These are phyloP conservation scores for Fragosphaeria purpurea DNA, from an alignment of 2,329 filamentous ascomycete genomes.

Conservation along the genomic window DNA sequence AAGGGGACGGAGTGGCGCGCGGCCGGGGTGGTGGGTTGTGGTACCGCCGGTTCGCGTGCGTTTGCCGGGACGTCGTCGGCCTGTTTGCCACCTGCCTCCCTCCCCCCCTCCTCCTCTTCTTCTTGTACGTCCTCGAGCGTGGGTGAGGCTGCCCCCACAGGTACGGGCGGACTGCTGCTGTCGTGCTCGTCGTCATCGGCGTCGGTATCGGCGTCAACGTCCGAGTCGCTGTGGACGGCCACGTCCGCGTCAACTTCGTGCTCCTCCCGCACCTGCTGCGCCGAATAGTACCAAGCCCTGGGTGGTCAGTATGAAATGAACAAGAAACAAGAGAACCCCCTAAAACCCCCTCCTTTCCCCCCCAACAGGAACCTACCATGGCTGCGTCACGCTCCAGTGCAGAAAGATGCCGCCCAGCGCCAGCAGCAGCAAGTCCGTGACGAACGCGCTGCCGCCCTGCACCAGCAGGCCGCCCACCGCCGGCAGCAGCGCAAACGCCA, in stretches of 20 bases:
- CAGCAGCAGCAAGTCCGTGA: slow-evolving; percentile 77
- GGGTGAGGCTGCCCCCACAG: background rate
- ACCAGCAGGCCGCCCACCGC: slow-evolving; percentile 79
- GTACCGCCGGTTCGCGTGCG: background rate
- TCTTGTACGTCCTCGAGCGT: slow-evolving; percentile 35
- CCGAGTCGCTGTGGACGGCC: slow-evolving; percentile 34
- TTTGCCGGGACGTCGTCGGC: too few species aligned
- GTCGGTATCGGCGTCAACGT: slow-evolving; percentile 16
- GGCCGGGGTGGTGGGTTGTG: too few species aligned
- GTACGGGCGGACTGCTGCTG: background rate
- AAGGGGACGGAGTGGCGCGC: too few species aligned
- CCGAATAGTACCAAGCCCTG: slow-evolving; percentile 66
- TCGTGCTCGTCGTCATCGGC: slow-evolving; percentile 9
- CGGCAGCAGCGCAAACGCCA: slow-evolving; percentile 75
- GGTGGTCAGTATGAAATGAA: background rate
- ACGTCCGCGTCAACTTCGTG: slow-evolving; percentile 34
- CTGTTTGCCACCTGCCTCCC: background rate
- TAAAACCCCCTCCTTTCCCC: background rate
- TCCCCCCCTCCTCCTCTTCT: slow-evolving; percentile 21
- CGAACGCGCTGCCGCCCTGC: slow-evolving; percentile 69
- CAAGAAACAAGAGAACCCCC: background rate
- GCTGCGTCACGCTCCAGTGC: slow-evolving; percentile 83
- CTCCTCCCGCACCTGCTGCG: slow-evolving; percentile 50
- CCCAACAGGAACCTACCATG: slow-evolving; percentile 53
- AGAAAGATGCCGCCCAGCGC: slow-evolving; percentile 74